Evolutionary conservation across 2,329 filamentous ascomycete genomes (phyloP).

Genomic region (Cryphonectria carpinicola): DNA sequence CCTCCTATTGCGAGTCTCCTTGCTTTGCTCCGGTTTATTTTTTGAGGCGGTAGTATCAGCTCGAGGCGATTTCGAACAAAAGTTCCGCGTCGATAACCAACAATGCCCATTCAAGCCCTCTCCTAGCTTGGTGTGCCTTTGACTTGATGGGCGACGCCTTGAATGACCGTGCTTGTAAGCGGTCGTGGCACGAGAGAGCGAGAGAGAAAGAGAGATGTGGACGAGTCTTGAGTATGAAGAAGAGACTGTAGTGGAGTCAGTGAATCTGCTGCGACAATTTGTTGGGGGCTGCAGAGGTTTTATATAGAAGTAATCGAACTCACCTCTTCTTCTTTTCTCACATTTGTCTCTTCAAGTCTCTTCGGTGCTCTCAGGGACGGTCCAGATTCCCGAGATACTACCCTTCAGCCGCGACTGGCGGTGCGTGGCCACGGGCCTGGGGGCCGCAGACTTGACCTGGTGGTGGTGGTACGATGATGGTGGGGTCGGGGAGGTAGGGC

Average conservation of each 20-base stretch:
- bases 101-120: not conserved
- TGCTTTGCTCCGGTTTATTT: not conserved
- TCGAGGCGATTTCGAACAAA: not conserved
- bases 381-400: constrained; percentile 21
- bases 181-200: not conserved
- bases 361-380: constrained; percentile 25
- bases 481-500: constrained; percentile 18
- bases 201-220: not conserved
- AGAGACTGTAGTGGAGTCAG: not conserved
- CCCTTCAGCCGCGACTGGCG: constrained; percentile 14
- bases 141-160: not conserved
- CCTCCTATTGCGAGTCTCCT: not conserved
- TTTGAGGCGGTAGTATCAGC: not conserved
- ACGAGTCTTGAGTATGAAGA: not conserved
- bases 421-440: not conserved
- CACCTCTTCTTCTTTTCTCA: not conserved
- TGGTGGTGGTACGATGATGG: not conserved
- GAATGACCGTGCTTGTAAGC: not conserved
- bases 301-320: not conserved
- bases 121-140: not conserved
- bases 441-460: not conserved
- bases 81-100: not conserved
- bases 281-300: too few relatives aligned
- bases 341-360: constrained; percentile 23
- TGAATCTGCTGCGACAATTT: not conserved